Evolutionary conservation across 192 early-diverging fungal genomes (phyloP), one percentile per base, ranked within the genome.

Genomic region (Coemansia sp.): DNA sequence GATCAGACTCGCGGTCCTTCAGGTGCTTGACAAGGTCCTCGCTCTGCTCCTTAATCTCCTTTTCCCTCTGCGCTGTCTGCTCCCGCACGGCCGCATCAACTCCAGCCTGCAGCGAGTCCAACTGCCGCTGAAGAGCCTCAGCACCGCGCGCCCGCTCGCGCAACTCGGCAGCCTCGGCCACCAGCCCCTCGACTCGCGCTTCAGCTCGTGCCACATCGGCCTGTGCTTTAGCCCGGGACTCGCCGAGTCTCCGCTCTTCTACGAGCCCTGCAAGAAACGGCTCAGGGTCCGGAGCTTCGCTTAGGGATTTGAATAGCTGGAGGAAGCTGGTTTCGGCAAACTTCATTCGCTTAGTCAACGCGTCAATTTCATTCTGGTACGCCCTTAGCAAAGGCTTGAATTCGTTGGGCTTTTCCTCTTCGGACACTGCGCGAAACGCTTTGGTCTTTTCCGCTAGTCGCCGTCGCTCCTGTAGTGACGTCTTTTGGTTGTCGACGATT

Each of bases 291-390:
- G 95, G 94, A 11, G 91, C 93, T 44, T 93, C 90, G 41, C 91
- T 89, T 7, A 96, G 82, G 38, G 89, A 68, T 68, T 93, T 92
- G 84, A 96, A 96, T 52, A 96, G 72, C 22, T 86, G 84, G 33
- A 98, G 84, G 70, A 96, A 98, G 18, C 88, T 87, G 49, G 88
- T 90, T 63, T 96, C 91, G 33, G 96, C 90, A 29, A 80, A 86
- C 82, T 96, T 96, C 54, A 93, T 91, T 44, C 95, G 78, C 70
- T 90, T 91, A 11, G 94, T 95, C 59, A 98, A 87, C 22, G 78
- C 76, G 75, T 98, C 96, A 66, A 98, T 98, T 79, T 98, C 96
- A 66, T 85, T 84, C 78, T 98, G 96, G 76, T 98, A 98, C 9
- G 88, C 91, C 22, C 92, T 94, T 9, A 97, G 76, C 3, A 97